Evolutionary conservation across 1,139 yeast genomes (phyloP), one percentile per base, ranked within the genome.

Genomic region (Keqinozyma sinolaborantium): DNA sequence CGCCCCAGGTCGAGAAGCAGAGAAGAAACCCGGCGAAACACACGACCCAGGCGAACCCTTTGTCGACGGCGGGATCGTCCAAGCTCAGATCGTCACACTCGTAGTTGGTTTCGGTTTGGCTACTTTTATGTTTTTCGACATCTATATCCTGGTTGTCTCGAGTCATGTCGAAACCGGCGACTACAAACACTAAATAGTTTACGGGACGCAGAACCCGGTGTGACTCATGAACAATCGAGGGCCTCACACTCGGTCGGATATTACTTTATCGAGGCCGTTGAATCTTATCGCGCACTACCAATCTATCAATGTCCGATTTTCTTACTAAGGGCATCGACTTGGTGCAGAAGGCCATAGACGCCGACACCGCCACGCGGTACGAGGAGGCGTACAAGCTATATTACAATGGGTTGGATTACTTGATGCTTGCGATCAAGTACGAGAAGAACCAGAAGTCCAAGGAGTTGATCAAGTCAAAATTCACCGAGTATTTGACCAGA

Each of bases 311-410:
- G 21, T 26, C 39, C 10, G 97, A 92, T 55, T 90, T 92, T 55
- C 70, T 92, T 30, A 79, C 84, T 41, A 94, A 92, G 58, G 99
- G 97, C 14, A 88, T 92, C 21, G 97, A 88, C 43, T 72, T 90
- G 30, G 95, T 92, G 11, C 95, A 88, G 52, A 83, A 83, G 58
- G 98, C 98, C 16, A 88, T 94, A 35, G 96, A 90, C 53, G 90
- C 95, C 5, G 99, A 94, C 56, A 81, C 87, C 15, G 92, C 90
- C 19, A 84, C 94, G 29, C 73, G 83, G 44, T 92, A 90, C 49
- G 96, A 87, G 38, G 97, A 92, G 44, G 98, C 98, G 0, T 92
- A 92, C 58, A 85, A 87, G 39, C 74, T 87, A 30, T 94, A 94
- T 60, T 88, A 85, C 65, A 86, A 85, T 49, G 97, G 97, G 3